Conservation (phyloP, 2,329 filamentous ascomycete species). For the Sporothrix brunneoviolacea region DNA sequence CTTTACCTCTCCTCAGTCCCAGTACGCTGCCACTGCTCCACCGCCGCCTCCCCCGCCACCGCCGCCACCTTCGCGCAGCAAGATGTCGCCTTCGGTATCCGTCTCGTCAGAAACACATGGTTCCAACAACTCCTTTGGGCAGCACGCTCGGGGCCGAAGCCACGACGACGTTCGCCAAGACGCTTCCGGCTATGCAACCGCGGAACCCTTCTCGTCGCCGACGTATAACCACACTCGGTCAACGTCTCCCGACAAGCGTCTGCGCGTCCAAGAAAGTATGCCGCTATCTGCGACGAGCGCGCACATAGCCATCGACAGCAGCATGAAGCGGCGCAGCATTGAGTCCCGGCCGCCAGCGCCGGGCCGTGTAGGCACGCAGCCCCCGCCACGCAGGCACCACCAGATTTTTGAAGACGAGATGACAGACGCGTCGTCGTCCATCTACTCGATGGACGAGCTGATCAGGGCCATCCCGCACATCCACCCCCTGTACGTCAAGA, state of each 20-base stretch:
- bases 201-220: background rate
- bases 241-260: background rate
- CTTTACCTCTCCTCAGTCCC: background rate
- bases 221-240: background rate
- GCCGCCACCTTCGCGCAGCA: background rate
- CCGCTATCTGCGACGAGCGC: background rate
- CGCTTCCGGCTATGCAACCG: background rate
- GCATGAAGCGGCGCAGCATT: background rate
- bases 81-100: background rate
- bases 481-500: slow-evolving; percentile 24
- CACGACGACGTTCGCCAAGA: background rate
- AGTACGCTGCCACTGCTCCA: background rate
- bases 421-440: slow-evolving; percentile 24
- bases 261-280: background rate
- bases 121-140: background rate
- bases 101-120: background rate
- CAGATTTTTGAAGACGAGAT: slow-evolving; percentile 1
- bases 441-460: slow-evolving; percentile 27
- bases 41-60: background rate
- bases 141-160: background rate
- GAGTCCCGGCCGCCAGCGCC: background rate
- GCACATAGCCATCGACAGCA: background rate
- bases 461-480: slow-evolving; percentile 17
- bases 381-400: background rate
- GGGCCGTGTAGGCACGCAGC: background rate